A percentile compares a stretch with the other conserved stretches of the same genome.
Evolutionary conservation across 2,329 filamentous ascomycete species (phyloP).

Genomic region (Neopestalotiopsis rosae): DNA sequence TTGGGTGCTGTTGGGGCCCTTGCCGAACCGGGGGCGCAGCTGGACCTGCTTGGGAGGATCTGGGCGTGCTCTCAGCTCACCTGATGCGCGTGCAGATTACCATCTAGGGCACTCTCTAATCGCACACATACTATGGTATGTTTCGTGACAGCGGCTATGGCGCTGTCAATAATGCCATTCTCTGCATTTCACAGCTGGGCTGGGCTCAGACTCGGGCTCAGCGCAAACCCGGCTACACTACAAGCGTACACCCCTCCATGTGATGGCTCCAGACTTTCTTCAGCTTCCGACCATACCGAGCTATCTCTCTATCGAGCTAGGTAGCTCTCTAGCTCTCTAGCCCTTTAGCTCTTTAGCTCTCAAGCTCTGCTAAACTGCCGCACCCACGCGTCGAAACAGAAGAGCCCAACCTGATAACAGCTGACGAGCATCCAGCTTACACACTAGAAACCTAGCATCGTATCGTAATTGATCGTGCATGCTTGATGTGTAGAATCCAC

Average conservation of each 20-base stretch:
- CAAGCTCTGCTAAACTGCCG: neutral
- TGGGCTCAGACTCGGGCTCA: neutral
- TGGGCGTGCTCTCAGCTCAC: conserved; percentile 22
- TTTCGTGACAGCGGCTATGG: conserved; percentile 15
- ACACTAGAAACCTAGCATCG: neutral
- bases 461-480: conserved; percentile 5
- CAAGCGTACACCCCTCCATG: neutral
- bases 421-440: neutral
- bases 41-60: neutral
- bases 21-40: conserved; percentile 20
- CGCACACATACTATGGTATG: neutral
- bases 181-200: conserved; percentile 10
- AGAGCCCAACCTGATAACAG: neutral
- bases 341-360: neutral
- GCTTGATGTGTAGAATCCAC: conserved; percentile 5
- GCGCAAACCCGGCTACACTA: neutral
- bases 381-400: neutral
- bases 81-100: conserved; percentile 15
- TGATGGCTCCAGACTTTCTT: neutral
- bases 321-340: neutral
- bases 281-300: neutral
- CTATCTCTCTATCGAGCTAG: neutral
- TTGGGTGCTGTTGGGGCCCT: conserved; percentile 23
- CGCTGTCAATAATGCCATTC: conserved; percentile 15
- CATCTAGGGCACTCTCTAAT: conserved; percentile 9